Evolutionary conservation across 805 yeast species (phyloP).

Genomic region (Wickerhamiella dianesei): DNA sequence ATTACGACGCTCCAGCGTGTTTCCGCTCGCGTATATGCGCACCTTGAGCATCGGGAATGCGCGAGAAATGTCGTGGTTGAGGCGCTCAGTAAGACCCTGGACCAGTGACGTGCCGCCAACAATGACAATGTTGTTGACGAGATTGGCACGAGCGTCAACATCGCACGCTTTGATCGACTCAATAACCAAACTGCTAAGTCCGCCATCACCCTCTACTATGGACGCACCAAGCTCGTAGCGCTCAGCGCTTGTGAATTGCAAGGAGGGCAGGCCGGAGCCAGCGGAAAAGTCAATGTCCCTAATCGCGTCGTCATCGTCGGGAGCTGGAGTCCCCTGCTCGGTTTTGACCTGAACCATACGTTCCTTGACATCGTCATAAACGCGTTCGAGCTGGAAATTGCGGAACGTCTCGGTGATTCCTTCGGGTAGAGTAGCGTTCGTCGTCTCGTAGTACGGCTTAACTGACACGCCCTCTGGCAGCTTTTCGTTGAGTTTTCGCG

Average conservation of each 20-base stretch:
- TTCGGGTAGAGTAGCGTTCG: slow-evolving; percentile 21
- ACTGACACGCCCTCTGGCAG: slow-evolving; percentile 26
- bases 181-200: slow-evolving; percentile 46
- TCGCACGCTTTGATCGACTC: slow-evolving; percentile 40
- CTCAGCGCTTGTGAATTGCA: slow-evolving; percentile 24
- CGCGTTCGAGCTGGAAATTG: slow-evolving; percentile 40
- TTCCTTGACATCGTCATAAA: slow-evolving; percentile 66
- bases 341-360: slow-evolving; percentile 13
- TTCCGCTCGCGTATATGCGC: slow-evolving; percentile 68
- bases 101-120: slow-evolving; percentile 74
- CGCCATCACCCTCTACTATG: slow-evolving; percentile 36
- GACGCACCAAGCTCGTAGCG: slow-evolving; percentile 56
- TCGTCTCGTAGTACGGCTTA: slow-evolving; percentile 26
- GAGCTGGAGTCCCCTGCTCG: background rate
- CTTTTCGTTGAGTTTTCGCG: slow-evolving; percentile 30
- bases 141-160: slow-evolving; percentile 77
- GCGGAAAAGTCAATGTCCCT: slow-evolving; percentile 22
- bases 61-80: slow-evolving; percentile 54
- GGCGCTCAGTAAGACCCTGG: slow-evolving; percentile 68
- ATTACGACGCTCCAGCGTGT: slow-evolving; percentile 54
- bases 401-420: slow-evolving; percentile 36
- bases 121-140: slow-evolving; percentile 77
- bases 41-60: slow-evolving; percentile 76
- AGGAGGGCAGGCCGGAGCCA: slow-evolving; percentile 24
- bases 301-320: slow-evolving; percentile 24